Evolutionary conservation across 1,284 basidiomycete species (phyloP), one percentile per base, ranked within the genome.

Genomic region (Grifola frondosa): DNA sequence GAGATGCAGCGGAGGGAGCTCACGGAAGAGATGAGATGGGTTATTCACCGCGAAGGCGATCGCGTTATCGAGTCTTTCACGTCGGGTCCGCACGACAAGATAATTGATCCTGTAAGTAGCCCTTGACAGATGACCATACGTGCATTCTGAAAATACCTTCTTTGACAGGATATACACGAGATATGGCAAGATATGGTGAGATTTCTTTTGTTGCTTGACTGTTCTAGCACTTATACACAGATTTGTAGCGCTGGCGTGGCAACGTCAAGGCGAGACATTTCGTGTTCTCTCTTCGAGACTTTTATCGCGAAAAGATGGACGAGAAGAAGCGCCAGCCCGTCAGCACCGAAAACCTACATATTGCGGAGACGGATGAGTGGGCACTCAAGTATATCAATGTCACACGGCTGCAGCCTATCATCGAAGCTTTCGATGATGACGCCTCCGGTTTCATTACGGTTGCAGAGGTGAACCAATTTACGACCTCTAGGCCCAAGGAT

Each of bases 181-280:
- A 42, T 63, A 6, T 64, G 62, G 62, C 56, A 54, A 30, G 58
- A 64, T 7, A 65, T 64, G 61, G 63, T 62, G 5, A 21, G 30
- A n/a, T n/a, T n/a, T n/a, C n/a, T n/a, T n/a, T n/a, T n/a, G n/a
- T n/a, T n/a, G n/a, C n/a, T 36, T 38, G 22, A 36, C 9, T 19
- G 12, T 16, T 36, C 12, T 23, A 4, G n/a, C n/a, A n/a, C n/a
- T n/a, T n/a, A n/a, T n/a, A n/a, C n/a, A n/a, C n/a, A 12, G 20
- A 10, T 17, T 16, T 32, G 17, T 24, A n/a, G n/a, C n/a, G n/a
- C n/a, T n/a, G n/a, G n/a, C n/a, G n/a, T n/a, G n/a, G n/a, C n/a
- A n/a, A n/a, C n/a, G n/a, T n/a, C n/a, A n/a, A n/a, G n/a, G n/a
- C n/a, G n/a, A n/a, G n/a, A n/a, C n/a, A n/a, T n/a, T n/a, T n/a